phyloP scores from a whole-genome alignment of 768 basidiomycete genomes.

The Xerocomus potaroensis region DNA sequence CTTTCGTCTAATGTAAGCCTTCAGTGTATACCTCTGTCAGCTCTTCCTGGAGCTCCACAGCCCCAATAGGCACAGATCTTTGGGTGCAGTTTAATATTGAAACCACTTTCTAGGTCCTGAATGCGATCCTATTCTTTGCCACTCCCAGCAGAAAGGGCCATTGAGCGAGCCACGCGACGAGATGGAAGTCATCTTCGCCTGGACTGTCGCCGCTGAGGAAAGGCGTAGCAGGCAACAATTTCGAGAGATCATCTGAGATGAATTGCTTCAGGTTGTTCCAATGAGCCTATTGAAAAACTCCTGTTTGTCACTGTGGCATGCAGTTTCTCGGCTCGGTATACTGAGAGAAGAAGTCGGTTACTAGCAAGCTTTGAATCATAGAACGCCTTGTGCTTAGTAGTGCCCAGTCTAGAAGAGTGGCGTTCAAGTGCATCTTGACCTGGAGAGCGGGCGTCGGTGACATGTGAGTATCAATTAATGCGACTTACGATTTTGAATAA shows the following conservation, averaged over 20 bases:
- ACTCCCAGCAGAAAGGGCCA: slow-evolving; percentile 37
- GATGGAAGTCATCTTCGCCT: slow-evolving; percentile 53
- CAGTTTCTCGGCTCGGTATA: slow-evolving; percentile 40
- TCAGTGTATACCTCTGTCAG: slow-evolving; percentile 42
- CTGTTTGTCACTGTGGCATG: slow-evolving; percentile 31
- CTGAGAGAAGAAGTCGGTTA: slow-evolving; percentile 38
- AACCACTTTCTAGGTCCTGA: slow-evolving; percentile 36
- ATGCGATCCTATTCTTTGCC: slow-evolving; percentile 35
- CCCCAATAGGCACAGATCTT: slow-evolving; percentile 41
- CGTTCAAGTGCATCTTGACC: slow-evolving; percentile 43
- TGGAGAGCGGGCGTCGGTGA: slow-evolving; percentile 11
- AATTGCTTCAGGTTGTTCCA: slow-evolving; percentile 37
- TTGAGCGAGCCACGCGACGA: slow-evolving; percentile 49
- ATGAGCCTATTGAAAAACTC: slow-evolving; percentile 38
- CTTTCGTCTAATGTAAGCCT: slow-evolving; percentile 38
- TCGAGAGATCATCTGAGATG: slow-evolving; percentile 38
- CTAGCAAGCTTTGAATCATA: slow-evolving; percentile 39
- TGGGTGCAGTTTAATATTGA: slow-evolving; percentile 34
- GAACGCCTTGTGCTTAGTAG: slow-evolving; percentile 37
- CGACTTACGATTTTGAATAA: slow-evolving; percentile 39
- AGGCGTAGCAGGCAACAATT: slow-evolving; percentile 36
- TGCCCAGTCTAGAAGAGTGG: slow-evolving; percentile 32
- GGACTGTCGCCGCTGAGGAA: slow-evolving; percentile 47
- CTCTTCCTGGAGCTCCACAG: slow-evolving; percentile 43
- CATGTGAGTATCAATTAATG: background rate